Conservation (phyloP, 345 rosid genomes). For the Atalantia buxifolia region DNA sequence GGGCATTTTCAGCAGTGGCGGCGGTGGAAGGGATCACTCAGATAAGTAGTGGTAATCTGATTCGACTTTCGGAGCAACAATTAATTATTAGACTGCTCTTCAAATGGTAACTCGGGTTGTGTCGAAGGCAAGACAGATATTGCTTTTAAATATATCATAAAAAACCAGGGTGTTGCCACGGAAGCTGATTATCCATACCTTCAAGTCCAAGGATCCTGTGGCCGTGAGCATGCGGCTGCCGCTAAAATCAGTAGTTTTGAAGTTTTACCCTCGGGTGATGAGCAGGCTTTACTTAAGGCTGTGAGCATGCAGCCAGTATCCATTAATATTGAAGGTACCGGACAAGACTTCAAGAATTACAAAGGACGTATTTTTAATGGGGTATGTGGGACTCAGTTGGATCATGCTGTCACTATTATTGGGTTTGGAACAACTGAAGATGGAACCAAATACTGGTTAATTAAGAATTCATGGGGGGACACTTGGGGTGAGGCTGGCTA, state of each 20-base stretch:
- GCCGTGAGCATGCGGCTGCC: background rate
- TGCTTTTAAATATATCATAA: background rate
- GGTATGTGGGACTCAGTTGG: slow-evolving; percentile 24
- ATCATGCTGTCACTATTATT: slow-evolving; percentile 44
- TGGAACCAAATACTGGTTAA: slow-evolving; percentile 41
- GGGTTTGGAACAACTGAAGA: slow-evolving; percentile 42
- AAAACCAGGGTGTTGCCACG: background rate
- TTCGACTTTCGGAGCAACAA: background rate
- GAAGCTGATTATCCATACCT: background rate
- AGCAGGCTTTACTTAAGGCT: slow-evolving; percentile 22
- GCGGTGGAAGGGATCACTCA: background rate
- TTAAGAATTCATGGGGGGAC: slow-evolving; percentile 54
- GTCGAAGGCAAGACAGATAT: background rate
- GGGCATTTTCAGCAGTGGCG: background rate
- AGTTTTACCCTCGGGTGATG: slow-evolving; percentile 42
- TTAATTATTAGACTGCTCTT: background rate
- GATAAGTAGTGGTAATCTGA: background rate
- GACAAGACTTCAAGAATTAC: slow-evolving; percentile 18
- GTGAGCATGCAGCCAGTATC: slow-evolving; percentile 52
- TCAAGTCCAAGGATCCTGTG: no score
- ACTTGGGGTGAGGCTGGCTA: slow-evolving; percentile 54
- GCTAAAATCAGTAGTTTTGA: slow-evolving; percentile 3
- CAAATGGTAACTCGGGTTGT: background rate
- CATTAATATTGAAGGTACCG: slow-evolving; percentile 19
- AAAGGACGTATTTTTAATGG: slow-evolving; percentile 35